These are phyloP conservation scores for Pythium aquatile DNA, from an alignment of 352 stramenopile genomes.

Conservation along the genomic window DNA sequence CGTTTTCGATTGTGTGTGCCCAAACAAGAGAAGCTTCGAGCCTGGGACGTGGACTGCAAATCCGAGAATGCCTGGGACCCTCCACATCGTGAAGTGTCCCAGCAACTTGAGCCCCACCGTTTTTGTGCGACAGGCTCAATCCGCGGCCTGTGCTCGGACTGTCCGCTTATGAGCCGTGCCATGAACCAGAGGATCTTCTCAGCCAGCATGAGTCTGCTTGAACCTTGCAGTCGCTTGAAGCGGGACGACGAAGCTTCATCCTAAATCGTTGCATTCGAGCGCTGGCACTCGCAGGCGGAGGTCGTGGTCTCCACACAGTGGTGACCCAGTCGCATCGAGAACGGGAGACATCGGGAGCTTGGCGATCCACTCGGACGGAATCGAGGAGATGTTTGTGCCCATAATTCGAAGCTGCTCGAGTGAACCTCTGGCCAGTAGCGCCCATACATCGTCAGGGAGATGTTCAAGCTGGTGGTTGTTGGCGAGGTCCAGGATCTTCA, in stretches of 20 bases:
- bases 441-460: constrained; percentile 4
- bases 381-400: neutral
- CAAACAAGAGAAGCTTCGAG: neutral
- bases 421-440: neutral
- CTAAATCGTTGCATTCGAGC: neutral
- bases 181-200: no score
- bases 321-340: neutral
- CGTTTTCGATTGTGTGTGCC: neutral
- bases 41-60: neutral
- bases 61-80: neutral
- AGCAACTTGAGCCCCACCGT: no score
- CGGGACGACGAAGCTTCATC: neutral
- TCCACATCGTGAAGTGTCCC: neutral
- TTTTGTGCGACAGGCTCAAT: no score
- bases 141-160: no score
- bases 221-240: no score
- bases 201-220: no score
- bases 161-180: no score
- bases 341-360: neutral
- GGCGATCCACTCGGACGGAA: neutral
- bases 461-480: neutral
- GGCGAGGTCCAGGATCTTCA: neutral
- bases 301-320: neutral
- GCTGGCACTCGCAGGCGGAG: neutral
- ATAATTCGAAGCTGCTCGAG: neutral